Evolutionary conservation across 148 eudicot genomes (phyloP), one percentile per base, ranked within the genome.

Genomic region (Spergularia marina): DNA sequence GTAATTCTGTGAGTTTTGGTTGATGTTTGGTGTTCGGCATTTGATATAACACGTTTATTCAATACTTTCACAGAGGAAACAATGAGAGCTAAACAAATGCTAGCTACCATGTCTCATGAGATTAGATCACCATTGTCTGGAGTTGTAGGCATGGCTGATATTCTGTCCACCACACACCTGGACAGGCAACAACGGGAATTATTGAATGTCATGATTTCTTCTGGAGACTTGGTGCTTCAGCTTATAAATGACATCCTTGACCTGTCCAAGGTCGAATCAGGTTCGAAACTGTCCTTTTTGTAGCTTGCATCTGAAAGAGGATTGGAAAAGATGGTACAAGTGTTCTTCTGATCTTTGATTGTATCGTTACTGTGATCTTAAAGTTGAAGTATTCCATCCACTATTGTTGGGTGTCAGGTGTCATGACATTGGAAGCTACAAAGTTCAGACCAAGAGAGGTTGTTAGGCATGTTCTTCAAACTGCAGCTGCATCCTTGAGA

Each of bases 31-130:
- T 6, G 8, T 40, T 64, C 7, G 51, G 40, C 5, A 40, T 71
- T 76, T 75, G 7, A 53, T 65, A 57, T 64, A 55, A 10, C 0
- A 68, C 78, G 23, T 41, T 57, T 59, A 39, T 20, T 62, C 39
- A 25, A 76, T 39, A 40, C 70, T 77, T 71, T 70, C 66, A 71
- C 82, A 94, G 98, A 94, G 97, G 97, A 94, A 89, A 89, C 94
- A 30, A 94, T 94, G 98, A 80, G 98, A 76, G 97, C 94, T 17
- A 94, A 94, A 78, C 88, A 94, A 84, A 89, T 89, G 97, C 86
- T 94, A 39, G 98, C 98, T 34, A 94, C 98, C 62, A 94, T 94
- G 98, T 94, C 98, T 36, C 98, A 94, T 77, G 98, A 94, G 84
- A 94, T 94, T 83, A 80, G 98, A 83, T 94, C 98, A 59, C 98